Percentiles rank a stretch among this genome's conserved stretches.
Evolutionary conservation across 805 yeast species (phyloP).

Genomic region (Zygoascus ofunaensis): DNA sequence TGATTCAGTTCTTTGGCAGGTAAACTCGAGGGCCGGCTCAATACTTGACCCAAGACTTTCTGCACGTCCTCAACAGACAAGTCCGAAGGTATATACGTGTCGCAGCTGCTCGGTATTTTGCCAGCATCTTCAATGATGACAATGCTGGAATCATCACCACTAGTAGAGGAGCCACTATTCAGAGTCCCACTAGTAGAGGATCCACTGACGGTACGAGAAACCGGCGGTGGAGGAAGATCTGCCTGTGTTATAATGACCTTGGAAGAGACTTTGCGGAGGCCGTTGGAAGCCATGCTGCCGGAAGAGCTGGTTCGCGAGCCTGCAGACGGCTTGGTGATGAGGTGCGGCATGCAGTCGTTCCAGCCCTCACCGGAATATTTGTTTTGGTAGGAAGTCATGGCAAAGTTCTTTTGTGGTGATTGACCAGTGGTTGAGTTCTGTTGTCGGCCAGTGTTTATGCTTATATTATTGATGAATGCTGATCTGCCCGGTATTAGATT

Average conservation of each 20-base stretch:
- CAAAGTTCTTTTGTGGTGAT: no score
- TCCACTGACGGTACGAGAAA: not conserved
- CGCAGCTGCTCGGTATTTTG: no score
- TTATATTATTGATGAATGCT: no score
- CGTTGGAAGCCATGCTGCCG: not conserved
- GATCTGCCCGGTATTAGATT: no score
- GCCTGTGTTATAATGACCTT: not conserved
- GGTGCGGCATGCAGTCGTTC: slow-evolving; percentile 50
- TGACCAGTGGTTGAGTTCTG: no score
- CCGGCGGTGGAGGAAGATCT: not conserved
- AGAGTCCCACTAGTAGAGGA: not conserved
- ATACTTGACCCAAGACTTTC: slow-evolving; percentile 7
- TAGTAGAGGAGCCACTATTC: not conserved
- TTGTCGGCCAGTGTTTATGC: no score
- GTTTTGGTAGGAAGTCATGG: slow-evolving; percentile 10
- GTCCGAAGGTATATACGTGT: no score
- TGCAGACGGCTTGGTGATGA: slow-evolving; percentile 6
- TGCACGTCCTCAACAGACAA: not conserved
- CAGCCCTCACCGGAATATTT: slow-evolving; percentile 35
- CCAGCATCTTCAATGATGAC: not conserved
- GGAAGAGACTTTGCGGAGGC: not conserved
- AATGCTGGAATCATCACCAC: not conserved
- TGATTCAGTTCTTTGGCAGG: slow-evolving; percentile 18
- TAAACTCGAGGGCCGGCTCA: slow-evolving; percentile 9
- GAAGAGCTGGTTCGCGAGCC: not conserved